Conservation (phyloP, 495 filamentous ascomycete species). For the Neurospora pannonica region DNA sequence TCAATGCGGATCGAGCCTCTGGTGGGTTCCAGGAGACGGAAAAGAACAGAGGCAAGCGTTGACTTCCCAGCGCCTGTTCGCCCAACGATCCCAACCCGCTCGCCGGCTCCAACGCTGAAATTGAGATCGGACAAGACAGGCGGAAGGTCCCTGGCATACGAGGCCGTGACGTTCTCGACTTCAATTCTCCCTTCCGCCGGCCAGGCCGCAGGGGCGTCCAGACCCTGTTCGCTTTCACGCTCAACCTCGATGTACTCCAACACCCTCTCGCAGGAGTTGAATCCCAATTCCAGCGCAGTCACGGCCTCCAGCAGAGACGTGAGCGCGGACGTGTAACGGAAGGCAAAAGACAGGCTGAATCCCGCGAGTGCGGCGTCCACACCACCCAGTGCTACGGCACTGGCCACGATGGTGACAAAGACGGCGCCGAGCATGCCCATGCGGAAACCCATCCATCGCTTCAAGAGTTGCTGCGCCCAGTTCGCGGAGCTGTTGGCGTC, state of each 20-base stretch:
- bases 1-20: constrained; percentile 39
- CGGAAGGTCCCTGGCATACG: constrained; percentile 31
- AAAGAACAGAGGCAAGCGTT: constrained; percentile 34
- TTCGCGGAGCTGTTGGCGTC: constrained; percentile 43
- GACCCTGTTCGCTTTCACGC: constrained; percentile 25
- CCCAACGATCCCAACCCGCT: constrained; percentile 41
- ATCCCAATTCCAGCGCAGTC: constrained; percentile 35
- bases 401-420: constrained; percentile 49
- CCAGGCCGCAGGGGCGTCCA: constrained; percentile 32
- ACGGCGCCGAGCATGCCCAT: constrained; percentile 51
- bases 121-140: constrained; percentile 34
- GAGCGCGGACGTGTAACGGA: constrained; percentile 44
- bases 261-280: constrained; percentile 32
- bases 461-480: constrained; percentile 49
- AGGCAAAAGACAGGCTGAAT: constrained; percentile 36
- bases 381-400: constrained; percentile 41
- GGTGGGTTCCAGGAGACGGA: constrained; percentile 39
- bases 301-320: constrained; percentile 39
- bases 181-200: constrained; percentile 32
- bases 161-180: constrained; percentile 29
- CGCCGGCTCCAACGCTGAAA: constrained; percentile 29
- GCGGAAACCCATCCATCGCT: constrained; percentile 51
- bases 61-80: constrained; percentile 42
- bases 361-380: constrained; percentile 59
- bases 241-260: constrained; percentile 29